Percentiles rank a stretch among this genome's conserved stretches.
Conservation (phyloP, 2,329 filamentous ascomycete species). For the Neurospora sp. region DNA sequence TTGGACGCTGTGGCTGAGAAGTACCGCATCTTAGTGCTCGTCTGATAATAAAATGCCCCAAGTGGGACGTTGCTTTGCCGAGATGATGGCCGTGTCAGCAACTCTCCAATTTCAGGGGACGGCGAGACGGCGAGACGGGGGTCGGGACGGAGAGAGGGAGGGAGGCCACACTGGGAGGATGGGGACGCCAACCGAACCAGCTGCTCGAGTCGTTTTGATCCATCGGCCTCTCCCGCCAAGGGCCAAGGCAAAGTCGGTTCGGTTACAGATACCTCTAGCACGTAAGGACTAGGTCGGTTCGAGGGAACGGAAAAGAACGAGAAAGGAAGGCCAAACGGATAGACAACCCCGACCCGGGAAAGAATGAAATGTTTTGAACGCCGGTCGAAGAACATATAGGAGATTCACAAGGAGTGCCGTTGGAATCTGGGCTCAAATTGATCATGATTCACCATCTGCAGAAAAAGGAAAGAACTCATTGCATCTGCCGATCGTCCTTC, state of each 20-base stretch:
- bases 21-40: not conserved
- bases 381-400: not conserved
- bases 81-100: constrained; percentile 1
- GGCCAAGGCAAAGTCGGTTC: not conserved
- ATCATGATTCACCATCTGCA: not conserved
- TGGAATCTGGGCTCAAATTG: not conserved
- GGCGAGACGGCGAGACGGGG: not conserved
- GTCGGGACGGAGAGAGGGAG: not conserved
- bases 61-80: not conserved
- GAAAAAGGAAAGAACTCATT: not conserved
- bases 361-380: not conserved
- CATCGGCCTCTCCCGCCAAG: not conserved
- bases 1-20: not conserved
- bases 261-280: not conserved
- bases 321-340: not conserved
- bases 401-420: not conserved
- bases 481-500: not conserved
- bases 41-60: not conserved
- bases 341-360: not conserved
- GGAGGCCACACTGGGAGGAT: not conserved
- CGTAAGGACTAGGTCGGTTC: not conserved
- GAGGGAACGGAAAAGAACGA: not conserved
- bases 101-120: not conserved
- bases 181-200: not conserved
- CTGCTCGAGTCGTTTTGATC: not conserved